Conservation (phyloP, 805 yeast genomes). For the Metschnikowia aberdeeniae region DNA sequence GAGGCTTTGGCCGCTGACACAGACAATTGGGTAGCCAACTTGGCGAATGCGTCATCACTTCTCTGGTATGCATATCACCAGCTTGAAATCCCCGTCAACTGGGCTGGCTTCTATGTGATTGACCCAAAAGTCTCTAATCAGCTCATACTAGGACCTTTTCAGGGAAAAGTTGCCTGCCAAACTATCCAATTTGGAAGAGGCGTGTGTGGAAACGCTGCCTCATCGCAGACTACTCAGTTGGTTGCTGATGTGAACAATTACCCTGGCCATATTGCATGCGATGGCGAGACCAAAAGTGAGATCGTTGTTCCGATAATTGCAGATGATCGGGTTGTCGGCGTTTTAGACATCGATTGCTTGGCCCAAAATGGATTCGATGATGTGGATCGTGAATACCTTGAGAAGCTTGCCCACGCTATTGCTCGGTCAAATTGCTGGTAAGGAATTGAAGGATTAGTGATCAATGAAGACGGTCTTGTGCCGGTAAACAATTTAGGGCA, state of each 20-base stretch:
- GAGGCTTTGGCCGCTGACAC: slow-evolving; percentile 60
- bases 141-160: slow-evolving; percentile 85
- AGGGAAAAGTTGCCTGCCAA: slow-evolving; percentile 97
- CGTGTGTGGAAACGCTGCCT: slow-evolving; percentile 88
- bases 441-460: background rate
- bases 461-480: no score
- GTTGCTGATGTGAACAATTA: slow-evolving; percentile 73
- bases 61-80: slow-evolving; percentile 85
- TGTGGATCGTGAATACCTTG: slow-evolving; percentile 56
- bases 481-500: no score
- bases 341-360: slow-evolving; percentile 81
- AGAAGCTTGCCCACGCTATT: slow-evolving; percentile 44
- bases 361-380: slow-evolving; percentile 62
- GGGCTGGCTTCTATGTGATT: slow-evolving; percentile 88
- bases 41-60: slow-evolving; percentile 81
- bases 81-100: slow-evolving; percentile 58
- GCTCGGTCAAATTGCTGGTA: slow-evolving; percentile 9
- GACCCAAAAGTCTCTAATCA: slow-evolving; percentile 35
- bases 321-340: slow-evolving; percentile 53
- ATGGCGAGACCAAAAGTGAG: slow-evolving; percentile 90
- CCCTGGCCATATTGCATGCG: slow-evolving; percentile 97
- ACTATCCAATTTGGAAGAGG: slow-evolving; percentile 73
- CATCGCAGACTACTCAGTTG: slow-evolving; percentile 54
- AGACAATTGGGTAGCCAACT: slow-evolving; percentile 82
- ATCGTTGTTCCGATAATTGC: slow-evolving; percentile 79